Evolutionary conservation across 495 filamentous ascomycete genomes (phyloP).

Genomic region (Aspergillus bertholletiae): DNA sequence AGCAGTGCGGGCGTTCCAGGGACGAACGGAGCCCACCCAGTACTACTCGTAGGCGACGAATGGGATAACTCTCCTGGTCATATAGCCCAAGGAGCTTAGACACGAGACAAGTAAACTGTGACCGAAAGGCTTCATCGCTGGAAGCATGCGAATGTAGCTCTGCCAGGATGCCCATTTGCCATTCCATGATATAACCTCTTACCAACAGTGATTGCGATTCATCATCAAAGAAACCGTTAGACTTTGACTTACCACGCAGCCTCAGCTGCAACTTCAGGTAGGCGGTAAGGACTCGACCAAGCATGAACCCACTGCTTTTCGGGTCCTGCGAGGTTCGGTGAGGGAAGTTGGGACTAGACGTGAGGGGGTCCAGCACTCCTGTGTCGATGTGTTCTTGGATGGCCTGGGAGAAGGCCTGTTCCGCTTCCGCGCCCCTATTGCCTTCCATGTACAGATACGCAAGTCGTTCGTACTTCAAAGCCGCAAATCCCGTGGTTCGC

Average conservation of each 20-base stretch:
- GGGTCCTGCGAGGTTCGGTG: conserved; percentile 27
- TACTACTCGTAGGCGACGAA: conserved; percentile 45
- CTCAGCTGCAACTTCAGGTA: conserved; percentile 46
- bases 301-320: conserved; percentile 35
- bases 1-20: conserved; percentile 31
- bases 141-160: conserved; percentile 27
- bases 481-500: conserved; percentile 43
- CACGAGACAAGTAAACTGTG: conserved; percentile 25
- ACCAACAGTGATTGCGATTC: conserved; percentile 25
- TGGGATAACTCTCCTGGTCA: conserved; percentile 29
- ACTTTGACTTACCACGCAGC: conserved; percentile 27
- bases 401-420: conserved; percentile 39
- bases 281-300: conserved; percentile 45
- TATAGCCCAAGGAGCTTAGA: conserved; percentile 42
- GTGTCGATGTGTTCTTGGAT: conserved; percentile 44
- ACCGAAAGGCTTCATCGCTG: conserved; percentile 31
- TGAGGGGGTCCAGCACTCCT: conserved; percentile 35
- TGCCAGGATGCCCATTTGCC: conserved; percentile 45
- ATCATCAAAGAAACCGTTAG: conserved; percentile 40
- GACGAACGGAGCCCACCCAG: conserved; percentile 39
- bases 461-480: conserved; percentile 53
- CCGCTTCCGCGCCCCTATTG: conserved; percentile 32
- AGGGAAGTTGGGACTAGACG: conserved; percentile 23
- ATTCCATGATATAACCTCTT: conserved; percentile 52
- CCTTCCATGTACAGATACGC: conserved; percentile 42